These are phyloP conservation scores for Podospora pseudopauciseta DNA, from an alignment of 495 filamentous ascomycete species.

Conservation along the genomic window DNA sequence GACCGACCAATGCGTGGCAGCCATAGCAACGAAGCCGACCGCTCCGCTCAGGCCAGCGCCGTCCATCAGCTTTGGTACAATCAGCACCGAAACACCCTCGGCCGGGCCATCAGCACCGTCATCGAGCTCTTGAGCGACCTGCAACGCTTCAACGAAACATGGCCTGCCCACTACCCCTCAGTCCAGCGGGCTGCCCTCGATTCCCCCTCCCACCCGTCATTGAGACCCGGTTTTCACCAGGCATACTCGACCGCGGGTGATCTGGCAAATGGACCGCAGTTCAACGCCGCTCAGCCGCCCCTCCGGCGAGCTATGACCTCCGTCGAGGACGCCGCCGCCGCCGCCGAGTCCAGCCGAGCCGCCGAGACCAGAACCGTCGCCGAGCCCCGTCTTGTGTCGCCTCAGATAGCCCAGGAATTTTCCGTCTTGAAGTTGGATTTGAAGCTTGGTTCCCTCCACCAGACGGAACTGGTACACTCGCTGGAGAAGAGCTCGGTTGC, in stretches of 20 bases:
- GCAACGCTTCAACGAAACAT: slow-evolving; percentile 81
- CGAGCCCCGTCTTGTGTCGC: slow-evolving; percentile 77
- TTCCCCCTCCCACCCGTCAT: slow-evolving; percentile 35
- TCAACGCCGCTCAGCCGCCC: slow-evolving; percentile 43
- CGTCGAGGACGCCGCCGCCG: slow-evolving; percentile 55
- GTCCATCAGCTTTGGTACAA: slow-evolving; percentile 67
- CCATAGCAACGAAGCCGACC: slow-evolving; percentile 34
- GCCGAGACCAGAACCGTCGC: slow-evolving; percentile 53
- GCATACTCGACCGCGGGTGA: slow-evolving; percentile 47
- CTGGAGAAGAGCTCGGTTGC: slow-evolving; percentile 88
- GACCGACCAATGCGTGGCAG: slow-evolving; percentile 54
- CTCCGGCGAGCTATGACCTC: slow-evolving; percentile 71
- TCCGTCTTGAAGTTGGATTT: slow-evolving; percentile 91
- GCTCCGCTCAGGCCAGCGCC: slow-evolving; percentile 41
- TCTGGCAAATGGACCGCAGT: slow-evolving; percentile 16
- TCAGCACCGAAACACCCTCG: slow-evolving; percentile 80
- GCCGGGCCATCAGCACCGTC: slow-evolving; percentile 75
- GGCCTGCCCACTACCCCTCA: slow-evolving; percentile 94
- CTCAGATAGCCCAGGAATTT: slow-evolving; percentile 93
- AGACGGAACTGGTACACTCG: slow-evolving; percentile 93
- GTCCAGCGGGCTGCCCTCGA: slow-evolving; percentile 60
- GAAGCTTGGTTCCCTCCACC: slow-evolving; percentile 80
- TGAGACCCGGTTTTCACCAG: slow-evolving; percentile 53
- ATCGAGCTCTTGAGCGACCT: slow-evolving; percentile 75
- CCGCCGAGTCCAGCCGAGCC: slow-evolving; percentile 69